These are phyloP conservation scores for Parathielavia appendiculata DNA, from an alignment of 495 filamentous ascomycete species.

Conservation along the genomic window DNA sequence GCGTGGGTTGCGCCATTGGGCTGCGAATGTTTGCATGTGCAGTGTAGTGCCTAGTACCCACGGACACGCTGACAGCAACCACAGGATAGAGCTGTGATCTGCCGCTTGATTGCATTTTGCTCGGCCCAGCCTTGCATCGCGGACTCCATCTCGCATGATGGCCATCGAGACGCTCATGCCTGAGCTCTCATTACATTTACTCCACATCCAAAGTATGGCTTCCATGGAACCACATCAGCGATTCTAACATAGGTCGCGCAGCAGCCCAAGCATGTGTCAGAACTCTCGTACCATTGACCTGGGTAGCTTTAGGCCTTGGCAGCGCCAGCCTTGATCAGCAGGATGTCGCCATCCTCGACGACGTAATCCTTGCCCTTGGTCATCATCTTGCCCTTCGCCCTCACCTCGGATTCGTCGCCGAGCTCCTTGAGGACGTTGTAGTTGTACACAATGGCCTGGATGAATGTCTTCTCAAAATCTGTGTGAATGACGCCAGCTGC, in stretches of 20 bases:
- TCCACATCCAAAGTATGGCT: background rate
- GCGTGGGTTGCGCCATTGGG: too few relatives aligned
- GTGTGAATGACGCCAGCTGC: constrained; percentile 97
- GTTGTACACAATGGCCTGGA: constrained; percentile 91
- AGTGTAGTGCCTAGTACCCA: too few relatives aligned
- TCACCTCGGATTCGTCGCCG: constrained; percentile 82
- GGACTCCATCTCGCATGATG: background rate
- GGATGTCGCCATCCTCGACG: constrained; percentile 67
- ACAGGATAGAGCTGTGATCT: too few relatives aligned
- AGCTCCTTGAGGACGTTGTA: constrained; percentile 71
- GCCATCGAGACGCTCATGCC: background rate
- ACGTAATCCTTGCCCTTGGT: constrained; percentile 99
- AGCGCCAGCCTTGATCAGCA: constrained; percentile 93
- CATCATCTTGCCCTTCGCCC: constrained; percentile 91
- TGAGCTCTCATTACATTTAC: background rate
- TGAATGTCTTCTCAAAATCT: constrained; percentile 99
- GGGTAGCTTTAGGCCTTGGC: constrained; percentile 60
- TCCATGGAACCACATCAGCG: background rate
- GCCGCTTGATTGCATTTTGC: too few relatives aligned
- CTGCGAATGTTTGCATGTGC: too few relatives aligned
- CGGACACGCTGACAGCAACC: too few relatives aligned
- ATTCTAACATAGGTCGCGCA: background rate
- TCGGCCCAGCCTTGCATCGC: too few relatives aligned
- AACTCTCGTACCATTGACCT: constrained; percentile 19
- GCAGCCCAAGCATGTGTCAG: constrained; percentile 10